A percentile compares a stretch with the other conserved stretches of the same genome.
phyloP scores from a whole-genome alignment of 768 basidiomycete species.

The Clitopilus passeckerianus region DNA sequence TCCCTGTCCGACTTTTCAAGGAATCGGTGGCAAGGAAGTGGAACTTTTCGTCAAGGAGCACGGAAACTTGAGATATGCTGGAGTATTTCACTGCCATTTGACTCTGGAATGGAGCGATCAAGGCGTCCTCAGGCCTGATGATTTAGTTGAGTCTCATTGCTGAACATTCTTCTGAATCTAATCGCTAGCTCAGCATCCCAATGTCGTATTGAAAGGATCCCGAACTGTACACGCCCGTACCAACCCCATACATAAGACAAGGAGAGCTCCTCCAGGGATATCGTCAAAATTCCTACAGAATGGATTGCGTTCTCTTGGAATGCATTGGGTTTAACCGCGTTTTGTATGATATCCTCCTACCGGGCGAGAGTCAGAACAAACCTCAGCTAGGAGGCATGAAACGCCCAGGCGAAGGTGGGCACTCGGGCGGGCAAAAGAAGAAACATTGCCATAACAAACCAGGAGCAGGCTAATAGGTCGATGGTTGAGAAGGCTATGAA shows the following conservation, averaged over 20 bases:
- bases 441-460: too few relatives aligned
- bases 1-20: background rate
- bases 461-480: too few relatives aligned
- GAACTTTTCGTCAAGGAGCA: background rate
- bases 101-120: background rate
- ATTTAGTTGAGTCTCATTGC: background rate
- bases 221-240: background rate
- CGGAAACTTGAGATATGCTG: background rate
- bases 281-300: conserved; percentile 3
- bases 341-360: conserved; percentile 6
- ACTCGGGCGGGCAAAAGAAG: too few relatives aligned
- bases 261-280: background rate
- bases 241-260: background rate
- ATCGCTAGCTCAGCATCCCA: background rate
- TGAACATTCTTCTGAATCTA: background rate
- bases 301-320: conserved; percentile 12
- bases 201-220: background rate
- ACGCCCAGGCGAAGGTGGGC: too few relatives aligned
- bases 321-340: conserved; percentile 11
- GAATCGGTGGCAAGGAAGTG: background rate
- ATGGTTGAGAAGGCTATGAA: too few relatives aligned
- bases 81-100: background rate
- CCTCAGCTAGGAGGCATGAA: too few relatives aligned
- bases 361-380: conserved; percentile 1
- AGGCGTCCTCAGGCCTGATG: background rate